A percentile compares a stretch with the other conserved stretches of the same genome.
phyloP scores from a whole-genome alignment of 345 rosid genomes.

The Hibiscus trionum region DNA sequence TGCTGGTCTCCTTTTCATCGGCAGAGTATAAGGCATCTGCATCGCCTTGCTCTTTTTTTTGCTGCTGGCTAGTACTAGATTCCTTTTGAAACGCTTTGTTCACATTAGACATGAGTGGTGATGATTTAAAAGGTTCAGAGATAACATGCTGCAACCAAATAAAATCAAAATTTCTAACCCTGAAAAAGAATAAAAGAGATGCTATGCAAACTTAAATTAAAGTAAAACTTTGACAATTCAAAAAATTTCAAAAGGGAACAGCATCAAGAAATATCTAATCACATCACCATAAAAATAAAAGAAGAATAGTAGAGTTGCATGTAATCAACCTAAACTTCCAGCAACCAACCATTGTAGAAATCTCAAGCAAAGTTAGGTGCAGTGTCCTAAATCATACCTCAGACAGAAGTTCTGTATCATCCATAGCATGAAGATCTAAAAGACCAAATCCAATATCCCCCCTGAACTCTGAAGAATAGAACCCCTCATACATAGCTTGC shows the following conservation, averaged over 20 bases:
- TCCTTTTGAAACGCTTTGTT: conserved; percentile 64
- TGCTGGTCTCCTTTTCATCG: conserved; percentile 60
- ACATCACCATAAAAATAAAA: no score
- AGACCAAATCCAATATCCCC: conserved; percentile 99
- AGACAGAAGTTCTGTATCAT: conserved; percentile 91
- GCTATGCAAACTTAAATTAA: no score
- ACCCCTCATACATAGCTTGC: conserved; percentile 56
- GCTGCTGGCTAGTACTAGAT: conserved; percentile 38
- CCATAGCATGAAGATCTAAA: conserved; percentile 97
- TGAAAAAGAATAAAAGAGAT: background rate
- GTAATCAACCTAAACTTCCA: background rate
- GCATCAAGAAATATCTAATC: no score
- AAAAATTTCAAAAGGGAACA: no score
- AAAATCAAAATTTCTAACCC: conserved; percentile 10
- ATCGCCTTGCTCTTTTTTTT: conserved; percentile 39
- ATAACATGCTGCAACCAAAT: conserved; percentile 66
- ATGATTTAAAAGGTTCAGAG: conserved; percentile 89
- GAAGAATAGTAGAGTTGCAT: background rate
- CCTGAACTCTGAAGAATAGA: conserved; percentile 84
- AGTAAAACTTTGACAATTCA: no score
- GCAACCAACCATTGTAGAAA: background rate
- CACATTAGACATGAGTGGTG: conserved; percentile 68
- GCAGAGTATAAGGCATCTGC: conserved; percentile 36
- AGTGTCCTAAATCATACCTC: conserved; percentile 48
- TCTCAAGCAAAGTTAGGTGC: background rate